Base-by-base conservation (phyloP, 164 flowering plant species). In the Tinospora cordifolia region DNA sequence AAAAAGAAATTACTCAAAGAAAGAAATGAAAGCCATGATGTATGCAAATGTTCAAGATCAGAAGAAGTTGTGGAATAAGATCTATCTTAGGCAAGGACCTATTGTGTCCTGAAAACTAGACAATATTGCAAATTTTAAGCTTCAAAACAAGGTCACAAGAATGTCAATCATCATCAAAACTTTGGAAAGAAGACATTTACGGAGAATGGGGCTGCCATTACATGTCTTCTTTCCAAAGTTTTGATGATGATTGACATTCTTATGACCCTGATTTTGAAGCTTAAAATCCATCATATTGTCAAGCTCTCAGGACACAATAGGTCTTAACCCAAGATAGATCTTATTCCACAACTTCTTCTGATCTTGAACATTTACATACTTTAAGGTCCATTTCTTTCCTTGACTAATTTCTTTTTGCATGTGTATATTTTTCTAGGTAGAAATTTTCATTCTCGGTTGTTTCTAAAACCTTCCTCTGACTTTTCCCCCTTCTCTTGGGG, bases 331-430 rank as follows among this genome's bases (percentile, higher is more conserved):
- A 66, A 71, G 47, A 74, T 82, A 86, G 14, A 92, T 74, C 72
- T 74, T 83, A 60, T 63, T 78, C 97, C 97, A 92, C 74, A 79
- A 66, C 66, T 73, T 84, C 75, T 72, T 69, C 75, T 92, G 97
- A 11, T 67, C 79, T 46, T 75, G 86, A 54, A 68, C 34, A 41
- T 79, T 70, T 40, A 69, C 76, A 83, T 74, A 81, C 85, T 90
- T 85, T 77, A 91, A 36, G 7, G 76, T 84, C 87, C 87, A 91
- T 49, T 71, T 84, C 85, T 66, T 70, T 70, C 78, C 90, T 84
- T 3, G 88, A 74, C 77, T 89, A 89, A 67, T 27, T 30, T 17
- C 44, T 80, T 80, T 79, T 81, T 6, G 71, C 15, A 58, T 46
- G 69, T 51, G 39, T 66, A 22, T 64, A 68, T 57, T 60, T 75